Evolutionary conservation across 768 basidiomycete species (phyloP), one percentile per base, ranked within the genome.

Genomic region (Suillus discolor): DNA sequence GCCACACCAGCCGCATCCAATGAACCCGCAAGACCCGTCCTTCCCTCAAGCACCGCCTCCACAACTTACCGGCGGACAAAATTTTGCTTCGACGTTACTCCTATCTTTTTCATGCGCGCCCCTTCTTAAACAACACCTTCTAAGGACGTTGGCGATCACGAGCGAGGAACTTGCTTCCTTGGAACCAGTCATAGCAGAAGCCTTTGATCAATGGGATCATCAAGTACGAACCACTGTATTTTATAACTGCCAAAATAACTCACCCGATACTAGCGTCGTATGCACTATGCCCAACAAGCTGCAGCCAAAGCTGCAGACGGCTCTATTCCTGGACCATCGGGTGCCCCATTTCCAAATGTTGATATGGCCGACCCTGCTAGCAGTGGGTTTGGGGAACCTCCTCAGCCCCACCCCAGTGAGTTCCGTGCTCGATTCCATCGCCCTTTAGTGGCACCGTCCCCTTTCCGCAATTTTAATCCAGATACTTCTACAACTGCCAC

Each of bases 141-240:
- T 94, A 39, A 86, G 90, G 59, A 87, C 85, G 6, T 79, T 94
- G 57, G 83, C 85, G 68, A 89, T 94, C 86, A 87, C 90, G 36
- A 87, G 86, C 76, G 92, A 93, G 62, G 93, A 94, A 71, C 83
- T 94, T 20, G 87, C 87, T 3, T 87, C 89, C 12, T 78, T 94
- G 60, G 90, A 94, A 72, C 90, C 91, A 34, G 81, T 92, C 70
- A 89, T 94, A 55, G 92, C 93, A 6, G 88, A 90, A 54, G 92
- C 92, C 20, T 94, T 91, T 85, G 93, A 94, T 65, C 89, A 90
- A 47, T 94, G 93, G 93, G 89, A 94, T 71, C 86, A 88, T 69
- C 89, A 89, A 75, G 92, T 93, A 72, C 64, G 85, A 74, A 36
- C n/a, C 23, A 34, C 62, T 25, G 54, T 65, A 65, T 49, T 65